Base-by-base conservation (phyloP, 2,329 filamentous ascomycete genomes). In the Kalmusia sp. region DNA sequence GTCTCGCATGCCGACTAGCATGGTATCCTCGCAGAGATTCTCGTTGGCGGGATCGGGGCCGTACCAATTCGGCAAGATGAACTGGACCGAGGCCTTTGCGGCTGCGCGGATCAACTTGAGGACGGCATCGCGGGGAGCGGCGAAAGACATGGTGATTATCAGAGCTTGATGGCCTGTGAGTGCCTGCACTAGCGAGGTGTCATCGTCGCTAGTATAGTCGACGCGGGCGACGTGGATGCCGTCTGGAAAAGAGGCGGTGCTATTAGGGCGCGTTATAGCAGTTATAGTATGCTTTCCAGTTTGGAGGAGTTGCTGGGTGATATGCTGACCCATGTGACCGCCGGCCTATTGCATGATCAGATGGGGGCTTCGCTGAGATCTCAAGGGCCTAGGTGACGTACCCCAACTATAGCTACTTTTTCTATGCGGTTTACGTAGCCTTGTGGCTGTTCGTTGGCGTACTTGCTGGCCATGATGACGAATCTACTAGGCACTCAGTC, bases 211-310 rank as follows among this genome's bases (percentile, higher is more conserved):
- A n/a, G 55, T 78, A 66, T 86, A 86, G 71, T 84, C 70, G 52
- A 82, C 75, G 8, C 63, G 67, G 19, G 70, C 74, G 30, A 77
- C 64, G 4, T 63, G 59, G 38, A 81, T 67, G 17, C 70, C 78
- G 0, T 63, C 57, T 6, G 78, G 79, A 3, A 83, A 68, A 0
- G 59, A 72, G 53, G 59, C 70, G 3, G 65, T 76, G 58, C 79
- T 80, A 25, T 74, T 77, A 67, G 21, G 62, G 38, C 82, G 80
- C 1, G 78, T 79, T 34, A 85, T 67, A 54, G 80, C 80, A 1
- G 81, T 84, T 54, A 85, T 77, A 37, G 58, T 61, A 64, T 82
- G 79, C 39, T 77, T 77, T 49, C 79, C 79, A 22, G 72, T 52
- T 25, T 49, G 39, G 39, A 46, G 41, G 9, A 43, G 31, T 19